A percentile compares a stretch with the other conserved stretches of the same genome.
These are phyloP conservation scores for Arachis monticola DNA, from an alignment of 331 rosid genomes.

Conservation along the genomic window DNA sequence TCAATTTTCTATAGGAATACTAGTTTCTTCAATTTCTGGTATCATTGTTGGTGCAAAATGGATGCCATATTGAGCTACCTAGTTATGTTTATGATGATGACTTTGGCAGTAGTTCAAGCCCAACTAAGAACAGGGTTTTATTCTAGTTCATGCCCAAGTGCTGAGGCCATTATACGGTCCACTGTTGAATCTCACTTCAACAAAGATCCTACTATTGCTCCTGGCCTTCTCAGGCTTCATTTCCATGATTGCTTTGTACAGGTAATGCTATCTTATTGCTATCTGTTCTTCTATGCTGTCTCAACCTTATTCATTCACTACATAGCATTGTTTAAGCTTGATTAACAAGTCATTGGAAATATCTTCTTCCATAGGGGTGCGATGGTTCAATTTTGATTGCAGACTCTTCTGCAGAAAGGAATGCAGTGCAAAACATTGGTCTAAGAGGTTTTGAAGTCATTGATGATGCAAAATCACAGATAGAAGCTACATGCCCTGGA, in stretches of 20 bases:
- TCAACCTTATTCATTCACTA: neutral
- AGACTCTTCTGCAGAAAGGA: conserved; percentile 57
- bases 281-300: too few relatives aligned
- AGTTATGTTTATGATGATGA: conserved; percentile 45
- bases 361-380: conserved; percentile 60
- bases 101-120: conserved; percentile 40
- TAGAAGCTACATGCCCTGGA: conserved; percentile 70
- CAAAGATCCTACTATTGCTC: conserved; percentile 68
- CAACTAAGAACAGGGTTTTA: conserved; percentile 68
- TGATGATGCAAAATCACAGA: conserved; percentile 73
- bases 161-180: conserved; percentile 63
- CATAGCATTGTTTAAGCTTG: neutral
- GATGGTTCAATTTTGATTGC: conserved; percentile 70
- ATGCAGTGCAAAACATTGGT: conserved; percentile 59
- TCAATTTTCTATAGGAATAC: conserved; percentile 9
- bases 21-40: conserved; percentile 4
- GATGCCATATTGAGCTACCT: conserved; percentile 37
- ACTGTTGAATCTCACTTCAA: conserved; percentile 62
- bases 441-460: conserved; percentile 81
- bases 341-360: too few relatives aligned
- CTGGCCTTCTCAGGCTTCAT: conserved; percentile 77
- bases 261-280: conserved; percentile 37
- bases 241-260: conserved; percentile 85
- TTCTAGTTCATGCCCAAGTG: conserved; percentile 66
- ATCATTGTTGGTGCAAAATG: conserved; percentile 38